Evolutionary conservation across 768 basidiomycete species (phyloP), one percentile per base, ranked within the genome.

Genomic region (Agrocybe pediades): DNA sequence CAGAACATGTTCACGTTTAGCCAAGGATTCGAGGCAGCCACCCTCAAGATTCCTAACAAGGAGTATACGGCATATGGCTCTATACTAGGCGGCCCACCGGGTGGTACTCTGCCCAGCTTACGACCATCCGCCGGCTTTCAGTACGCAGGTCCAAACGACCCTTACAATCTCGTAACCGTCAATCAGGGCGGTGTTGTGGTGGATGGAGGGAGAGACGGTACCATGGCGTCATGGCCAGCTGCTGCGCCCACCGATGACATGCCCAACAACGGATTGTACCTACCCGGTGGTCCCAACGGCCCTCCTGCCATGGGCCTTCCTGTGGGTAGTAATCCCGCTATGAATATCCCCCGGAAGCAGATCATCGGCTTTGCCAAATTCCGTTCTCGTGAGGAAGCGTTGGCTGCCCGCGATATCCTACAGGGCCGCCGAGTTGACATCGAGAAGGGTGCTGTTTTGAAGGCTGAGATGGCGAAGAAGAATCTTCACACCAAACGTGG

Each of bases 401-500:
- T 97, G 1, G 84, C 84, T 11, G 97, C 97, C 8, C 78, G 91
- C 33, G 96, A 98, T 63, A 79, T 85, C 6, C 75, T 99, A 5
- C 94, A 95, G 67, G 95, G 96, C 5, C 80, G 88, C 49, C 81
- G 92, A 51, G 91, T 98, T 29, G 97, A 98, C 63, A 84, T 90
- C 26, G 91, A 98, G 70, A 94, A 93, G 63, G 94, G 94, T 13
- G 86, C 92, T 0, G 88, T 95, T 2, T 70, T 99, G 33, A 98
- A 98, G 70, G 97, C 96, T 19, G 97, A 98, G 73, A 98, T 99
- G 95, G 97, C 97, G 17, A 98, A 98, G 84, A 99, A 99, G 82
- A 98, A 99, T 65, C 71, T 99, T 33, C 96, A 99, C 65, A 96
- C 95, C 17, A 97, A 96, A 75, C 79, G 92, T 33, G 90, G 90